Evolutionary conservation across 1,139 yeast genomes (phyloP), one percentile per base, ranked within the genome.

Genomic region (Blastobotrys serpentis): DNA sequence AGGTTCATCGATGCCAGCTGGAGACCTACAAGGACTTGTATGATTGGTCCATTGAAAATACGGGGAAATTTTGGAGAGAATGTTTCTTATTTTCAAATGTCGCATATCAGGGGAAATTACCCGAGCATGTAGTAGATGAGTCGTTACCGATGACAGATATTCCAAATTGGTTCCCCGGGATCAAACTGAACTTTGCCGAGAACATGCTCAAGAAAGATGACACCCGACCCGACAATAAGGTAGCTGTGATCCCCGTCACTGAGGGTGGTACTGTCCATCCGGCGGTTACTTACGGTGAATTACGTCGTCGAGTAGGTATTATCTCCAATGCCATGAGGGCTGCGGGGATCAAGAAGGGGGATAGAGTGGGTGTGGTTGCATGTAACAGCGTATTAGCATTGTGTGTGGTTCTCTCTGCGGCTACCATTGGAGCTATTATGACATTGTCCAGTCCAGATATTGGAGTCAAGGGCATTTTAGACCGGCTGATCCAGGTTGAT

Each of bases 301-400:
- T 36, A 2, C 22, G 40, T n/a, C 19, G 16, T n/a, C 19, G 40
- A 18, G 40, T 36, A 13, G 40, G 40, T 4, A 18, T 36, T 17
- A 10, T 36, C 7, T 36, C 40, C 8, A 36, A 36, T 19, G 40
- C 40, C 25, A 18, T 36, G 40, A 17, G 40, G 16, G 22, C 16
- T 23, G 40, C 25, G 3, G 40, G 40, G 25, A 36, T 36, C n/a
- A 36, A 36, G 40, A 36, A 36, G 25, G 40, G 40, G 10, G 40
- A 36, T 17, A 10, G 40, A 19, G 40, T 36, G n/a, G 40, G 23
- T 6, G 19, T 36, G 11, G 40, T 36, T 7, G 40, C 40, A 7
- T 17, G 40, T 25, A 36, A 36, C 40, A 17, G 22, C 16, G 14
- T 36, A 4, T 10, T 17, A 8, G 19, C 40, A 19, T 11, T 36